A percentile compares a stretch with the other conserved stretches of the same genome.
Conservation (phyloP, 1,284 basidiomycete genomes). For the Apiotrichum domesticum region DNA sequence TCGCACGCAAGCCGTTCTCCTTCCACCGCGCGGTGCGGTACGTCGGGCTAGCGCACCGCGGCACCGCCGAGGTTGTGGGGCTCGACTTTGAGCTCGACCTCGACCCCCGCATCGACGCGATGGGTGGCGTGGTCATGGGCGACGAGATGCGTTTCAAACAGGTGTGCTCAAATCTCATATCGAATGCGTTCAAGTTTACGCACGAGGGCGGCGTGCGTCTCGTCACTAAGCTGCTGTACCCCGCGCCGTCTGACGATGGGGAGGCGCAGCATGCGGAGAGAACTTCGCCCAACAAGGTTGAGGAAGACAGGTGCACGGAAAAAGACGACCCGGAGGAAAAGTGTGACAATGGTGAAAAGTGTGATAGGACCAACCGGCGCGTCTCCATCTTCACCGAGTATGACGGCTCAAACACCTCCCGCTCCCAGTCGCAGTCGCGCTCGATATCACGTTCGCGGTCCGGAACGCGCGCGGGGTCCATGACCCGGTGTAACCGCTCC, state of each 20-base stretch:
- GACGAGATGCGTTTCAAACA: slow-evolving; percentile 64
- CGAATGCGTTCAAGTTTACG: slow-evolving; percentile 60
- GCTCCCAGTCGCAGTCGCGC: no score
- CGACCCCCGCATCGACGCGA: slow-evolving; percentile 36
- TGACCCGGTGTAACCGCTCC: no score
- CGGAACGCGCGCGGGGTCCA: not conserved
- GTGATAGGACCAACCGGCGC: no score
- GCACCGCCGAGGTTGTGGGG: slow-evolving; percentile 60
- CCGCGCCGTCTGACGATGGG: slow-evolving; percentile 2
- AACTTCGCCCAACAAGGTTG: no score
- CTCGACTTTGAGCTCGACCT: slow-evolving; percentile 46
- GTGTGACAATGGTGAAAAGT: no score
- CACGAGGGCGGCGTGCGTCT: slow-evolving; percentile 54
- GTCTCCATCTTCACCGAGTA: no score
- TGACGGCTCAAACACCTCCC: no score
- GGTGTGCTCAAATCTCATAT: slow-evolving; percentile 54
- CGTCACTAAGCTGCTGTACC: slow-evolving; percentile 42
- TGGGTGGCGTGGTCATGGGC: slow-evolving; percentile 52
- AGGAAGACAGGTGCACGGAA: no score
- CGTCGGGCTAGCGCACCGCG: slow-evolving; percentile 65
- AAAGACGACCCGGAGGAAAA: no score
- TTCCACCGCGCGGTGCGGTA: slow-evolving; percentile 78
- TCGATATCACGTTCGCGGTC: no score
- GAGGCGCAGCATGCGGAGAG: not conserved
- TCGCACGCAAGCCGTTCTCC: slow-evolving; percentile 59